These are phyloP conservation scores for Chytriomyces sp. DNA, from an alignment of 192 early-diverging fungal species.

Conservation along the genomic window DNA sequence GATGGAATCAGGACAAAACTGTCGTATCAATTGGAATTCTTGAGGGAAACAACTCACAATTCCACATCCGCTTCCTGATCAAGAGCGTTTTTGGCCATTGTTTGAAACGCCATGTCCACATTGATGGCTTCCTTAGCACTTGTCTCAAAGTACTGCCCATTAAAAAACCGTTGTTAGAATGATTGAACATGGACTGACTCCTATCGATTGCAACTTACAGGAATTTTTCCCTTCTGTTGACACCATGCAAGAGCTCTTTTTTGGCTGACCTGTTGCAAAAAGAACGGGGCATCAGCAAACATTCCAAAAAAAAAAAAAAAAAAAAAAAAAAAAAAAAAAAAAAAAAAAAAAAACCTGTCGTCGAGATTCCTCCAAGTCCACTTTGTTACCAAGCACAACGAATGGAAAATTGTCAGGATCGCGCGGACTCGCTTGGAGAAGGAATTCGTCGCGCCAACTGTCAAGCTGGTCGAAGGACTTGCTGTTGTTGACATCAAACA, in stretches of 20 bases:
- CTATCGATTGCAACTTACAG: slow-evolving; percentile 40
- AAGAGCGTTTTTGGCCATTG: slow-evolving; percentile 93
- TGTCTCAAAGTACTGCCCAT: slow-evolving; percentile 90
- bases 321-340: not conserved
- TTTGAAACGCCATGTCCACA: slow-evolving; percentile 96
- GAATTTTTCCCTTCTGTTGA: slow-evolving; percentile 93
- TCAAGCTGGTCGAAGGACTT: slow-evolving; percentile 96
- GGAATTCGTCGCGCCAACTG: slow-evolving; percentile 98
- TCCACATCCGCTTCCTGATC: slow-evolving; percentile 91
- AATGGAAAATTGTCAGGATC: slow-evolving; percentile 99
- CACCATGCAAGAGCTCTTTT: slow-evolving; percentile 97
- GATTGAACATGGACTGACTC: not conserved
- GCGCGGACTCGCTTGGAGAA: slow-evolving; percentile 91
- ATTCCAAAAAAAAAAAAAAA: slow-evolving; percentile 4
- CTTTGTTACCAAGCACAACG: slow-evolving; percentile 98
- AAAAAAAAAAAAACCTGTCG: slow-evolving; percentile 65
- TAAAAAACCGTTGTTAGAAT: not conserved
- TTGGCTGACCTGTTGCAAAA: slow-evolving; percentile 80
- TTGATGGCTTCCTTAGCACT: slow-evolving; percentile 98
- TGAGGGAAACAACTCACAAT: slow-evolving; percentile 56
- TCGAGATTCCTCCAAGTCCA: slow-evolving; percentile 94
- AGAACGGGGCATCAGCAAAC: not conserved
- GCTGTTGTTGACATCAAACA: slow-evolving; percentile 94
- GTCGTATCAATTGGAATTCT: not conserved
- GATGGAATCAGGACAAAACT: not conserved